phyloP scores from a whole-genome alignment of 2,329 filamentous ascomycete genomes.

The Chaetomiaceae sp. region DNA sequence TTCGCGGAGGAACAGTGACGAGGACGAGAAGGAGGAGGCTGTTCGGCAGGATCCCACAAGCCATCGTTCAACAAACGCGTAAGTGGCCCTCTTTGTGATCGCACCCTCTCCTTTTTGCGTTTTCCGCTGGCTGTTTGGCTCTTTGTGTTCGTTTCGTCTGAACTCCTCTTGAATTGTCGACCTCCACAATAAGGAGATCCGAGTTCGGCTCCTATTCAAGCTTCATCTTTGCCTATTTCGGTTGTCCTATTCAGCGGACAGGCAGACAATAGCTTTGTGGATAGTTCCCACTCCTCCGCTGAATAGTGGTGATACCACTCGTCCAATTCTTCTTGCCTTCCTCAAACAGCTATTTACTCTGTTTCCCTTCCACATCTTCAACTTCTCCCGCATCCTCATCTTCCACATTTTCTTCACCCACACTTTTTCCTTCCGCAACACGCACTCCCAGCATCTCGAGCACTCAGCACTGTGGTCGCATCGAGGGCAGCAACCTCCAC shows the following conservation, averaged over 20 bases:
- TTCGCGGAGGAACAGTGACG: conserved; percentile 85
- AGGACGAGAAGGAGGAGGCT: conserved; percentile 78
- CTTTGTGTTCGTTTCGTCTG: background rate
- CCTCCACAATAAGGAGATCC: conserved; percentile 2
- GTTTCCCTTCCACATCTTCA: background rate
- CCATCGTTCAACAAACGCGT: conserved; percentile 73
- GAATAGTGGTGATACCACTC: background rate
- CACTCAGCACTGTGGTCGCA: background rate
- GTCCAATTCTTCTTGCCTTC: background rate
- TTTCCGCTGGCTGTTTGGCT: background rate
- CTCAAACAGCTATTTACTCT: background rate
- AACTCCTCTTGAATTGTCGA: background rate
- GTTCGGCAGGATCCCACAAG: conserved; percentile 65
- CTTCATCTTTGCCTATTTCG: background rate
- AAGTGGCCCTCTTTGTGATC: conserved; percentile 46
- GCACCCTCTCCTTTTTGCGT: background rate
- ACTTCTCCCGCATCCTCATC: background rate
- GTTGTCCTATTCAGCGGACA: conserved; percentile 1
- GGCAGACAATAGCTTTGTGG: conserved; percentile 7
- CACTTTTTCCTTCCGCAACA: background rate
- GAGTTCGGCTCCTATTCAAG: background rate
- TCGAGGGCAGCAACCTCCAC: background rate
- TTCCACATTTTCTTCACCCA: background rate
- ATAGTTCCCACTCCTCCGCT: background rate
- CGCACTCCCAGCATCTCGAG: background rate